A percentile compares a stretch with the other conserved stretches of the same genome.
Conservation (phyloP, 768 basidiomycete genomes). For the Serpula lacrymans region DNA sequence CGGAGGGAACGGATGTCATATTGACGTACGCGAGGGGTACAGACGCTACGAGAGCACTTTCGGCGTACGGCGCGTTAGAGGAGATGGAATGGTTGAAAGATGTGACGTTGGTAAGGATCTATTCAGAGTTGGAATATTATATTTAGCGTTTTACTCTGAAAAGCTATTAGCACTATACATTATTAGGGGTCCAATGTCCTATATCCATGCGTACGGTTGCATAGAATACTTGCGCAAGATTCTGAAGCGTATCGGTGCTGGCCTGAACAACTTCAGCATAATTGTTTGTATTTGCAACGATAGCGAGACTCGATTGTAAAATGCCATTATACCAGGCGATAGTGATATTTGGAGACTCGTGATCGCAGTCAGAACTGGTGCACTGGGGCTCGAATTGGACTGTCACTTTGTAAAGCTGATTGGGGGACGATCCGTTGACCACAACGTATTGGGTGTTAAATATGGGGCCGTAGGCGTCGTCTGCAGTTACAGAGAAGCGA, state of each 20-base stretch:
- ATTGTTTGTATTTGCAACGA: neutral
- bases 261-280: neutral
- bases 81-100: constrained; percentile 7
- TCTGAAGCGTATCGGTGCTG: neutral
- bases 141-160: neutral
- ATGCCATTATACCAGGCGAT: constrained; percentile 7
- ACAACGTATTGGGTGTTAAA: neutral
- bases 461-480: neutral
- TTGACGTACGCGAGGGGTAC: constrained; percentile 10
- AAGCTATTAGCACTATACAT: constrained; percentile 4
- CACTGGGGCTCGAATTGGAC: constrained; percentile 1
- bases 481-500: neutral
- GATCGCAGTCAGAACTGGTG: neutral
- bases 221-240: constrained; percentile 7
- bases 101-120: constrained; percentile 14
- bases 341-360: neutral
- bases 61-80: constrained; percentile 1
- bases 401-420: neutral
- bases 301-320: constrained; percentile 9
- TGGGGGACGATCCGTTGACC: too few species aligned
- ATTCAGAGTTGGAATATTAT: neutral
- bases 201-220: constrained; percentile 11
- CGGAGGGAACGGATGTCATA: neutral
- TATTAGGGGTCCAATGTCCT: constrained; percentile 10
- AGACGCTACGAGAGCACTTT: constrained; percentile 1